Conservation (phyloP, 139 green algal genomes). For the Chlamydomonas schloesseri region DNA sequence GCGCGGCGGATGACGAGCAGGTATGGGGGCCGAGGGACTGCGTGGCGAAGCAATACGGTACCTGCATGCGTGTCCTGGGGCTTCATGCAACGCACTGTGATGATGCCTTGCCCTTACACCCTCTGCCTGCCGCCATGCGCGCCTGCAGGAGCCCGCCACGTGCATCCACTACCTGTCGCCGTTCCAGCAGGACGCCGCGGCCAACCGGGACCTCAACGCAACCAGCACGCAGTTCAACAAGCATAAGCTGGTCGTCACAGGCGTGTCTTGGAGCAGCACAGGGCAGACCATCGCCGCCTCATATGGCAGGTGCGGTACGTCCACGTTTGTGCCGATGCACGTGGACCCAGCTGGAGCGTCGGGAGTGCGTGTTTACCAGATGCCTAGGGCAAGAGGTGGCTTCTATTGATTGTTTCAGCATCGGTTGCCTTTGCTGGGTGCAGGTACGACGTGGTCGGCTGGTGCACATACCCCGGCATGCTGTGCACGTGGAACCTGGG, state of each 20-base stretch:
- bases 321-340: no score
- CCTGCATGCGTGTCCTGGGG: no score
- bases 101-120: no score
- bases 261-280: conserved; percentile 70
- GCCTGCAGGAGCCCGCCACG: conserved; percentile 32
- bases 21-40: no score
- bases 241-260: conserved; percentile 61
- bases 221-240: conserved; percentile 8
- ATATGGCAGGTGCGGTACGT: conserved; percentile 64
- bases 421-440: not conserved
- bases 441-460: conserved; percentile 75
- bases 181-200: conserved; percentile 17
- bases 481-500: conserved; percentile 77
- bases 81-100: no score
- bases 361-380: no score
- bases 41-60: no score
- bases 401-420: no score
- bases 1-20: conserved; percentile 36
- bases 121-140: not conserved
- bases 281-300: conserved; percentile 70
- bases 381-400: no score
- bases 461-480: conserved; percentile 65
- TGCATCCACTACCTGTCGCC: conserved; percentile 29
- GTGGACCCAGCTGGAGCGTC: no score
- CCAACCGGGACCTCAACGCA: not conserved